Percentiles rank a stretch among this genome's conserved stretches.
Evolutionary conservation across 495 filamentous ascomycete genomes (phyloP).

Genomic region (Cudoniella acicularis): DNA sequence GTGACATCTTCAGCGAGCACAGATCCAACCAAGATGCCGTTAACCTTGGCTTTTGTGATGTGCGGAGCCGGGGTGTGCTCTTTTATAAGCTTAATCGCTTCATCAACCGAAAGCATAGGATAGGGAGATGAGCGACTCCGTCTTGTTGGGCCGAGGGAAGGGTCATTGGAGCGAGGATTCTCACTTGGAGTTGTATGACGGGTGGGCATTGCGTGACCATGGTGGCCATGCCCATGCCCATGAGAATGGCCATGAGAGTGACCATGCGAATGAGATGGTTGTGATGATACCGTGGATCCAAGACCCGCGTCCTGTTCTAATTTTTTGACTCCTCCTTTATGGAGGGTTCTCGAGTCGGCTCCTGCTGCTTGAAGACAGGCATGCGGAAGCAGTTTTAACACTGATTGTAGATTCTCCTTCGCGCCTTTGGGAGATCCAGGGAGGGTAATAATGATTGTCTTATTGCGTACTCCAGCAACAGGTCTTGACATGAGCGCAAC

Average conservation of each 20-base stretch:
- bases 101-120: slow-evolving; percentile 82
- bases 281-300: slow-evolving; percentile 14
- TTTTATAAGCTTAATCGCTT: slow-evolving; percentile 70
- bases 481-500: slow-evolving; percentile 98
- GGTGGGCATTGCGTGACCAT: slow-evolving; percentile 63
- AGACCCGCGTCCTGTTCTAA: slow-evolving; percentile 83
- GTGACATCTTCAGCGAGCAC: slow-evolving; percentile 81
- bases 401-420: slow-evolving; percentile 84
- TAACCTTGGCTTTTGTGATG: slow-evolving; percentile 54
- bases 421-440: slow-evolving; percentile 97
- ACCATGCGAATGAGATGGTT: slow-evolving; percentile 14
- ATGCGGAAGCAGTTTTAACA: slow-evolving; percentile 89
- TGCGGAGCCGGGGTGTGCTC: slow-evolving; percentile 61
- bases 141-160: slow-evolving; percentile 67
- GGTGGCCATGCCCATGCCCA: slow-evolving; percentile 57
- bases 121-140: slow-evolving; percentile 85
- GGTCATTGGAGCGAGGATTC: slow-evolving; percentile 73
- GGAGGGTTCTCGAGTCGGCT: slow-evolving; percentile 72
- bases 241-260: slow-evolving; percentile 27
- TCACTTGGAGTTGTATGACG: slow-evolving; percentile 65
- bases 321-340: slow-evolving; percentile 75
- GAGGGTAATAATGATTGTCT: slow-evolving; percentile 82
- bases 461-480: slow-evolving; percentile 82
- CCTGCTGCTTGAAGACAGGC: slow-evolving; percentile 88
- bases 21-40: slow-evolving; percentile 60